Evolutionary conservation across 805 yeast species (phyloP).

Genomic region (Jamesozyma piceae): DNA sequence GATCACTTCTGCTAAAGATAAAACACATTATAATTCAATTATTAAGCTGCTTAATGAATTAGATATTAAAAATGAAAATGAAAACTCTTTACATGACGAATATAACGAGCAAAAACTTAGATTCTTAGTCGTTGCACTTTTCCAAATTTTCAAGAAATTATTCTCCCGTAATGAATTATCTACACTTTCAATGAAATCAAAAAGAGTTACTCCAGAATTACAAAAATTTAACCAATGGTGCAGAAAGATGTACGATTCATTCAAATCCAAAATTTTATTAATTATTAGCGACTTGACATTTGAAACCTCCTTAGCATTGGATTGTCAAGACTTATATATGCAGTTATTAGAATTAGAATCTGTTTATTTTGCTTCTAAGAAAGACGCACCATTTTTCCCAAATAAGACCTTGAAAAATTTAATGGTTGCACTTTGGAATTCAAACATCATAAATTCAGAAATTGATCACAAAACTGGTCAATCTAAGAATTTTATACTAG

Average conservation of each 20-base stretch:
- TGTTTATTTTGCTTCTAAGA: slow-evolving; percentile 39
- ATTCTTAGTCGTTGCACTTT: slow-evolving; percentile 25
- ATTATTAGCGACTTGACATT: slow-evolving; percentile 34
- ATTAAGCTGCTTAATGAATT: slow-evolving; percentile 23
- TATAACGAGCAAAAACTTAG: slow-evolving; percentile 17
- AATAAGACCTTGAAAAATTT: slow-evolving; percentile 39
- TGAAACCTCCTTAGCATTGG: slow-evolving; percentile 42
- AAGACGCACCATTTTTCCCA: slow-evolving; percentile 55
- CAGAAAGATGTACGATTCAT: slow-evolving; percentile 45
- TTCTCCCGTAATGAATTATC: slow-evolving; percentile 27
- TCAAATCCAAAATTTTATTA: slow-evolving; percentile 37
- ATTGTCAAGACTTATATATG: slow-evolving; percentile 46
- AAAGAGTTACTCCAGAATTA: slow-evolving; percentile 11
- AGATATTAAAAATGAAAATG: slow-evolving; percentile 6
- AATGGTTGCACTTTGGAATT: slow-evolving; percentile 32
- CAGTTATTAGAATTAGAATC: slow-evolving; percentile 51
- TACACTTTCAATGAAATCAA: slow-evolving; percentile 14
- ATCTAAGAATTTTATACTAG: slow-evolving; percentile 37
- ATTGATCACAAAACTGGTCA: slow-evolving; percentile 38
- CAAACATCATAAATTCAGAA: slow-evolving; percentile 24
- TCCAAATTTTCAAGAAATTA: slow-evolving; percentile 28
- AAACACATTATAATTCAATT: slow-evolving; percentile 26
- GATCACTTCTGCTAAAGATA: slow-evolving; percentile 21
- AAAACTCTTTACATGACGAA: slow-evolving; percentile 5
- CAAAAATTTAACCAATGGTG: slow-evolving; percentile 52